Evolutionary conservation across 1,139 yeast genomes (phyloP).

Genomic region (Pichia sp.): DNA sequence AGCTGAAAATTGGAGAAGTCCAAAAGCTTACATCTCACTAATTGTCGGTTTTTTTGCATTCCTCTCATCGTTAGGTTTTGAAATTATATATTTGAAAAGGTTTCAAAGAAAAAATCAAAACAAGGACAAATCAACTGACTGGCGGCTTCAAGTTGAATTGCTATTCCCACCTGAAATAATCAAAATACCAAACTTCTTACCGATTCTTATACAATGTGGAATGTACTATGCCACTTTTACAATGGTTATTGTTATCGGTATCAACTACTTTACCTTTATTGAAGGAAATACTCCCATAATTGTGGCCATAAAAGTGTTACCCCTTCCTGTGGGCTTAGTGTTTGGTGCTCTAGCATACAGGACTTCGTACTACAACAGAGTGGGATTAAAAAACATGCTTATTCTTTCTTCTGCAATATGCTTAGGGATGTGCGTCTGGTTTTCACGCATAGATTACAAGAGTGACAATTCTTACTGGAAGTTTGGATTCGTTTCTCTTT

Average conservation of each 20-base stretch:
- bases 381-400: conserved; percentile 23
- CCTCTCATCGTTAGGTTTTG: conserved; percentile 22
- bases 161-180: conserved; percentile 24
- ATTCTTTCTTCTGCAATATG: conserved; percentile 20
- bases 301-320: conserved; percentile 30
- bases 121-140: conserved; percentile 13
- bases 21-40: conserved; percentile 32
- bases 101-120: conserved; percentile 20
- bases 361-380: conserved; percentile 11
- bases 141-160: conserved; percentile 21
- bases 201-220: conserved; percentile 15
- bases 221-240: conserved; percentile 15
- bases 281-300: conserved; percentile 26
- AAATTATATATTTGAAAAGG: conserved; percentile 18
- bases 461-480: conserved; percentile 30
- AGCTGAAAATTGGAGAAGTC: conserved; percentile 33
- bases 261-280: conserved; percentile 21
- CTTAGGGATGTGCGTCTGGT: conserved; percentile 24
- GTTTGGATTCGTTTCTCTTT: conserved; percentile 25
- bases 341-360: conserved; percentile 17
- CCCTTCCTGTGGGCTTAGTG: conserved; percentile 22
- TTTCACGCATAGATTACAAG: conserved; percentile 24
- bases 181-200: conserved; percentile 21
- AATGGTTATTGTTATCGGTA: conserved; percentile 10
- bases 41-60: conserved; percentile 30